These are phyloP conservation scores for Verticillium longisporum DNA, from an alignment of 2,329 filamentous ascomycete species.

Conservation along the genomic window DNA sequence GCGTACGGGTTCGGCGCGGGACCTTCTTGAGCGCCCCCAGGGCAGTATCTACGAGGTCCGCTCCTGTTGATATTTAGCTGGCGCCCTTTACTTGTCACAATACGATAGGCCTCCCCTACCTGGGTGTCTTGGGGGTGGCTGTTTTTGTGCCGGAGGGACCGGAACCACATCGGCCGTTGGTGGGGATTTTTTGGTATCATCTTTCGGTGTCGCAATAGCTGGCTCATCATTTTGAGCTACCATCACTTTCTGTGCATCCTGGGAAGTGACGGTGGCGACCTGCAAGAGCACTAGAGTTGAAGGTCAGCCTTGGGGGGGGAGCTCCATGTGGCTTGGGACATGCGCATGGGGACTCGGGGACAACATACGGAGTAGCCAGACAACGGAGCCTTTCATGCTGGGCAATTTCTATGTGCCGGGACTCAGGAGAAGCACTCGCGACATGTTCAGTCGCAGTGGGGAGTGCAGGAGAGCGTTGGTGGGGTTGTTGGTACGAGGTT, in stretches of 20 bases:
- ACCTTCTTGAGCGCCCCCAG: constrained; percentile 42
- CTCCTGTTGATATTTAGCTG: constrained; percentile 27
- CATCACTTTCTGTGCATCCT: constrained; percentile 30
- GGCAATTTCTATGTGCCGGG: constrained; percentile 26
- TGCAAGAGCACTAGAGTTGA: constrained; percentile 38
- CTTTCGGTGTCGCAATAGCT: constrained; percentile 17
- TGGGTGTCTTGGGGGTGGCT: constrained; percentile 23
- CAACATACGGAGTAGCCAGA: constrained; percentile 36
- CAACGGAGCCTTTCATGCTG: constrained; percentile 31
- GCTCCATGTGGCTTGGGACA: constrained; percentile 1
- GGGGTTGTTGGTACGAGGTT: background rate
- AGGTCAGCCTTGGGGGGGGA: background rate
- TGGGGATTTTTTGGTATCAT: constrained; percentile 23
- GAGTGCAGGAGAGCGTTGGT: background rate
- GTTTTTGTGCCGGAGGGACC: constrained; percentile 16
- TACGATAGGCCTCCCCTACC: constrained; percentile 21
- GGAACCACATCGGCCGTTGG: constrained; percentile 18
- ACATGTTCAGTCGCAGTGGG: constrained; percentile 9
- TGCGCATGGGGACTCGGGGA: constrained; percentile 3
- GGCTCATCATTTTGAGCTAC: constrained; percentile 23
- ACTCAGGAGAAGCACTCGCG: constrained; percentile 6
- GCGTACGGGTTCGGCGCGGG: constrained; percentile 35
- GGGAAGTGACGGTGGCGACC: constrained; percentile 27
- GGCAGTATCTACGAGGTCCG: constrained; percentile 47
- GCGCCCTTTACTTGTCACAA: constrained; percentile 4